phyloP scores from a whole-genome alignment of 179 eudicot species.

The Patellifolia procumbens region DNA sequence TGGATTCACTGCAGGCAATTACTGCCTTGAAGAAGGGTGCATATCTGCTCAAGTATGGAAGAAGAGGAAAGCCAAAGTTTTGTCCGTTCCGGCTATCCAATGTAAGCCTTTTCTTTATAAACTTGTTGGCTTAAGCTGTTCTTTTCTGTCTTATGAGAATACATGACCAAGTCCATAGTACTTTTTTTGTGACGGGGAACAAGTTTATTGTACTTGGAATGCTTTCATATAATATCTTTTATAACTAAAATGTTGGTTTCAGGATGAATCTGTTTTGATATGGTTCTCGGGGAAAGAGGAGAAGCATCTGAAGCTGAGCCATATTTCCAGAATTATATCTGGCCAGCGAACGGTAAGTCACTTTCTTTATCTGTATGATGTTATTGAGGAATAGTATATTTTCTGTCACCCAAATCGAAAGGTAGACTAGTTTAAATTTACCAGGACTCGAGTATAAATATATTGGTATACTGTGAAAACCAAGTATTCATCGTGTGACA shows the following conservation, averaged over 20 bases:
- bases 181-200: too few relatives aligned
- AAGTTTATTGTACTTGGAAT: slow-evolving; percentile 1
- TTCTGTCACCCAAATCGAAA: not conserved
- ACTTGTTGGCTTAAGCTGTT: slow-evolving; percentile 12
- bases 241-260: slow-evolving; percentile 34
- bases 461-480: not conserved
- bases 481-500: not conserved
- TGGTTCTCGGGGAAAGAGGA: slow-evolving; percentile 98
- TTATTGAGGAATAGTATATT: not conserved
- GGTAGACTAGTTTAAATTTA: not conserved
- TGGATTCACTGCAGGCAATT: slow-evolving; percentile 71
- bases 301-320: slow-evolving; percentile 86
- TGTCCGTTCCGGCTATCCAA: slow-evolving; percentile 94
- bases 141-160: slow-evolving; percentile 3
- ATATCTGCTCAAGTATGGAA: slow-evolving; percentile 85
- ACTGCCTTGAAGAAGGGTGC: slow-evolving; percentile 99
- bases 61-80: slow-evolving; percentile 97
- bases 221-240: slow-evolving; percentile 7
- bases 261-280: slow-evolving; percentile 92
- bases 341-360: slow-evolving; percentile 97
- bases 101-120: slow-evolving; percentile 48
- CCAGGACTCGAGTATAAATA: not conserved
- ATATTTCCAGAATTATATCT: slow-evolving; percentile 90
- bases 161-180: slow-evolving; percentile 2
- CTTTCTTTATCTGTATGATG: slow-evolving; percentile 7